Conservation (phyloP, 208 protist species). For the Leishmania aethiopica region DNA sequence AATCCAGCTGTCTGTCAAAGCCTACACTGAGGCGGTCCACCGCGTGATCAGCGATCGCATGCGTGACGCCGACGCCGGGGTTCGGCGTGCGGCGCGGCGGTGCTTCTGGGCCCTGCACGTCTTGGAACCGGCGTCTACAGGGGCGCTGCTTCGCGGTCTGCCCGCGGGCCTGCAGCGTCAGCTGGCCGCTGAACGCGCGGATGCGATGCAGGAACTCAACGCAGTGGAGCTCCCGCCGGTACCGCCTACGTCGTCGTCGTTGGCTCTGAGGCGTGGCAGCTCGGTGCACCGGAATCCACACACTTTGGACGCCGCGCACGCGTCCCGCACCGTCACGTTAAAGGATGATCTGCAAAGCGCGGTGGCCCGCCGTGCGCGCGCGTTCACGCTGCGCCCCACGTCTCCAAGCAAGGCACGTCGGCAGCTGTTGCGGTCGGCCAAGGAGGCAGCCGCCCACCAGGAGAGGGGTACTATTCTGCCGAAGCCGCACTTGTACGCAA, state of each 20-base stretch:
- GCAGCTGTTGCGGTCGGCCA: conserved; percentile 20
- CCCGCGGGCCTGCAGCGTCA: conserved; percentile 27
- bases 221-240: conserved; percentile 3
- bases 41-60: conserved; percentile 43
- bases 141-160: conserved; percentile 32
- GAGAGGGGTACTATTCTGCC: neutral
- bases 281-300: neutral
- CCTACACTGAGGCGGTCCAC: conserved; percentile 40
- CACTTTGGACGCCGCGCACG: neutral
- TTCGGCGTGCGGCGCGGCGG: conserved; percentile 35
- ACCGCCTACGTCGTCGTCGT: neutral
- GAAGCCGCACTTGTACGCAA: neutral
- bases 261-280: too few species aligned
- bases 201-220: conserved; percentile 23
- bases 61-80: conserved; percentile 48
- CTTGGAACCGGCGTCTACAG: conserved; percentile 45
- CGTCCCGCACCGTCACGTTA: conserved; percentile 28
- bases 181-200: conserved; percentile 23
- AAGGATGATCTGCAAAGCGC: conserved; percentile 40
- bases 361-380: conserved; percentile 27
- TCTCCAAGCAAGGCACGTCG: conserved; percentile 2
- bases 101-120: conserved; percentile 56
- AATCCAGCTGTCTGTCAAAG: conserved; percentile 28
- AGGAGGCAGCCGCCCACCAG: neutral
- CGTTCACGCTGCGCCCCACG: neutral